Percentiles rank a stretch among this genome's conserved stretches.
phyloP scores from a whole-genome alignment of 2,329 filamentous ascomycete species.

The Colletotrichum tofieldiae region DNA sequence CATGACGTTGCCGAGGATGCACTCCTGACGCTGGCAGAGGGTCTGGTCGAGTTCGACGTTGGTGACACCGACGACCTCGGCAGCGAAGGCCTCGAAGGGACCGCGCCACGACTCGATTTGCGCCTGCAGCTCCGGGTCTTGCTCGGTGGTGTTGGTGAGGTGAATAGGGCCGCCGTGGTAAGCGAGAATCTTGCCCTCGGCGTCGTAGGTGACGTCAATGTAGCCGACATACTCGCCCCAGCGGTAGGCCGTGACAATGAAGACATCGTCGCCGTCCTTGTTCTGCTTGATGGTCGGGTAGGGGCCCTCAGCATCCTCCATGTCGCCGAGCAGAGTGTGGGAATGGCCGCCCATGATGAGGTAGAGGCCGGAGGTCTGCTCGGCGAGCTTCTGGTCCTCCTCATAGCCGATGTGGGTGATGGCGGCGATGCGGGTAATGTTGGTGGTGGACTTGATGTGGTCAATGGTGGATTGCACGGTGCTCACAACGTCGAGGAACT shows the following conservation, averaged over 20 bases:
- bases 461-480: conserved; percentile 75
- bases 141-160: conserved; percentile 72
- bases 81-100: conserved; percentile 74
- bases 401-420: conserved; percentile 79
- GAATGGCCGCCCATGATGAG: conserved; percentile 77
- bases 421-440: conserved; percentile 76
- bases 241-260: conserved; percentile 77
- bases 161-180: conserved; percentile 77
- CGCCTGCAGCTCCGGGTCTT: conserved; percentile 70
- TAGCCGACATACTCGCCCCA: conserved; percentile 80
- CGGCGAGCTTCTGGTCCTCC: conserved; percentile 73
- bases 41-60: conserved; percentile 72
- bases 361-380: conserved; percentile 74
- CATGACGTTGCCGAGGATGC: conserved; percentile 70
- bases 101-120: conserved; percentile 72
- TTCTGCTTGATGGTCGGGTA: conserved; percentile 77
- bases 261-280: conserved; percentile 75
- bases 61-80: conserved; percentile 69
- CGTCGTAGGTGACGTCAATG: conserved; percentile 76
- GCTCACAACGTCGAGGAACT: conserved; percentile 70
- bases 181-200: conserved; percentile 71
- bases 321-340: conserved; percentile 73
- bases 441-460: conserved; percentile 72
- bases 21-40: conserved; percentile 72
- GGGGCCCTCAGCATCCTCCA: conserved; percentile 70